Evolutionary conservation across 2,329 filamentous ascomycete species (phyloP), one percentile per base, ranked within the genome.

Genomic region (Hymenoscyphus linearis): DNA sequence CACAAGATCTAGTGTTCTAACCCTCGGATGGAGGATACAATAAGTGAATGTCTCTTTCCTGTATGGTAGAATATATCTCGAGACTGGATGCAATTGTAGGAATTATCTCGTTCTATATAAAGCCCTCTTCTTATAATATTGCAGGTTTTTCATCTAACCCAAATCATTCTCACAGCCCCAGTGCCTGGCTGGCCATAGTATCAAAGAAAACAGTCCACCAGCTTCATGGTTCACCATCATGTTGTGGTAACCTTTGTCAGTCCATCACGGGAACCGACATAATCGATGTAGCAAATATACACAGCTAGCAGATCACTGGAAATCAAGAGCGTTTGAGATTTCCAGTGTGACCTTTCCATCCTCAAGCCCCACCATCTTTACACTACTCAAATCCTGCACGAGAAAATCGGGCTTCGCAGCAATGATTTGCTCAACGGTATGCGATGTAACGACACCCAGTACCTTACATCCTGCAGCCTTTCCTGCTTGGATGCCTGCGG

Each of bases 401-500:
- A 90, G 83, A 81, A 85, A 89, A 74, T 90, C 86, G 53, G 88
- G 85, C 0, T 85, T 85, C 5, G 86, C 85, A 62, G 81, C 81
- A 65, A 78, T 75, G 50, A 89, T 74, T 72, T 86, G 79, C 63
- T 80, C 78, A 55, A 86, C 75, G 25, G 77, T 79, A 74, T 91
- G 87, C 47, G 84, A 88, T 50, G 87, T 90, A 58, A 82, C 78
- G 60, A 91, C 74, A 34, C 81, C 87, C 63, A 90, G 75, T 12
- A 90, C 88, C 67, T 81, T 84, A 71, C 83, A 90, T 2, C 86
- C 86, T 13, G 88, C 87, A n/a, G 84, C 84, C 73, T 89, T 90
- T 10, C 87, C 88, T 36, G 87, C 84, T 62, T 76, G 78, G 60
- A 90, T 83, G 4, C 87, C 87, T 16, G 86, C 85, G 6, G 87